phyloP scores from a whole-genome alignment of 495 filamentous ascomycete genomes.

The Neurospora sp. region DNA sequence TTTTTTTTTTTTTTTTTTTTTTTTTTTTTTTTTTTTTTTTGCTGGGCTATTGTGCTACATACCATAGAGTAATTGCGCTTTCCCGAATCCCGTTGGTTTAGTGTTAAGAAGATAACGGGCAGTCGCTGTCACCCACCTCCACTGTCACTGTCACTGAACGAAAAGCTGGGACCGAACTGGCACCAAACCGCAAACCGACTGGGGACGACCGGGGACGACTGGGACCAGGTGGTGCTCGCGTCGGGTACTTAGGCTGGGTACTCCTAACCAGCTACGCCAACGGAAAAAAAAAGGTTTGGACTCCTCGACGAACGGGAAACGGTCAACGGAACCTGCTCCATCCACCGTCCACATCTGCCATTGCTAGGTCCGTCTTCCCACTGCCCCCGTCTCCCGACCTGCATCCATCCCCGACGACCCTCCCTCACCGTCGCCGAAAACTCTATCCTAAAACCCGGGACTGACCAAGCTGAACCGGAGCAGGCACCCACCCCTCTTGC shows the following conservation, averaged over 20 bases:
- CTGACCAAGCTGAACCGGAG: neutral
- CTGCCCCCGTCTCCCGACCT: neutral
- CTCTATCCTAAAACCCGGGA: neutral
- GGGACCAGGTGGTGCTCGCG: conserved; percentile 2
- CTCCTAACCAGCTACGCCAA: conserved; percentile 2
- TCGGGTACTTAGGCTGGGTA: conserved; percentile 2
- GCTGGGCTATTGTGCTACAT: neutral
- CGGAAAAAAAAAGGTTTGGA: conserved; percentile 4
- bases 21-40: neutral
- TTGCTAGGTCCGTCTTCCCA: neutral
- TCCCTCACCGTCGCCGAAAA: neutral
- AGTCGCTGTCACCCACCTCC: neutral
- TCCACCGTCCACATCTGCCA: neutral
- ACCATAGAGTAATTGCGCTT: neutral
- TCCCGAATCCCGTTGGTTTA: neutral
- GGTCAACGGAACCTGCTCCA: neutral
- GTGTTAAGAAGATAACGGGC: neutral
- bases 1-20: neutral
- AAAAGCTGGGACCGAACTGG: neutral
- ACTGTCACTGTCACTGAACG: neutral
- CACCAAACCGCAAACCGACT: neutral
- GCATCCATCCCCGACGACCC: neutral
- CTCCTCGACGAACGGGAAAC: neutral
- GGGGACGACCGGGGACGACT: neutral
- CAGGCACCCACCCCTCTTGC: neutral